phyloP scores from a whole-genome alignment of 2,329 filamentous ascomycete species.

The Apiospora hydei region DNA sequence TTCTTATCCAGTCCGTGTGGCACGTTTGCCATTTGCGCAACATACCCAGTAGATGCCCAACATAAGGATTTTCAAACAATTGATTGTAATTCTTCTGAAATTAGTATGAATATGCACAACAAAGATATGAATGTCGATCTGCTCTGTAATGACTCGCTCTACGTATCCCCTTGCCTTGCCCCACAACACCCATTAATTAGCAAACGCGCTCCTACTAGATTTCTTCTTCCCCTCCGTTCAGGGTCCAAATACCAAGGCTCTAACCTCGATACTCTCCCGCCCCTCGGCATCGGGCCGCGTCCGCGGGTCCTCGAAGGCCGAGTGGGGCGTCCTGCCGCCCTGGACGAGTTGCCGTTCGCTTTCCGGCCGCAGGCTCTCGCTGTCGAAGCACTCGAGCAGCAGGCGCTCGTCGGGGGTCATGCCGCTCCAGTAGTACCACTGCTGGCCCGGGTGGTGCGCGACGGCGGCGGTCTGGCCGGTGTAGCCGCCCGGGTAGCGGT shows the following conservation, averaged over 20 bases:
- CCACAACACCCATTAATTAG: neutral
- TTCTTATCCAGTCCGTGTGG: neutral
- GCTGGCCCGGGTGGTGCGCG: constrained; percentile 64
- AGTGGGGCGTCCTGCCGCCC: constrained; percentile 71
- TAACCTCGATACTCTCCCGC: constrained; percentile 89
- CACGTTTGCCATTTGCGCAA: neutral
- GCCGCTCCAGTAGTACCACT: constrained; percentile 83
- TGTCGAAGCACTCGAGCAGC: constrained; percentile 82
- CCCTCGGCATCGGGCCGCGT: constrained; percentile 73
- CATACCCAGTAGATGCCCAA: constrained; percentile 10
- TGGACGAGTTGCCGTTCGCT: constrained; percentile 56
- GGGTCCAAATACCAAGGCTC: constrained; percentile 81
- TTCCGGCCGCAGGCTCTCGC: constrained; percentile 54
- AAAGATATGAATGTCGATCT: neutral
- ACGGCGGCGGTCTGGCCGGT: constrained; percentile 79
- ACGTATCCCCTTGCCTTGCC: neutral
- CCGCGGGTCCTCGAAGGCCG: constrained; percentile 79
- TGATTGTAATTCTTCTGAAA: neutral
- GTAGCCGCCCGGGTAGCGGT: constrained; percentile 72
- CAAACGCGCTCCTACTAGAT: neutral
- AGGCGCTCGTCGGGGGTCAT: constrained; percentile 78
- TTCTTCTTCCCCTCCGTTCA: constrained; percentile 37
- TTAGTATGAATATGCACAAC: neutral
- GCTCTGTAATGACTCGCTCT: neutral
- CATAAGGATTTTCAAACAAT: neutral